Evolutionary conservation across 2,329 filamentous ascomycete genomes (phyloP).

Genomic region (Fusarium robinianum): DNA sequence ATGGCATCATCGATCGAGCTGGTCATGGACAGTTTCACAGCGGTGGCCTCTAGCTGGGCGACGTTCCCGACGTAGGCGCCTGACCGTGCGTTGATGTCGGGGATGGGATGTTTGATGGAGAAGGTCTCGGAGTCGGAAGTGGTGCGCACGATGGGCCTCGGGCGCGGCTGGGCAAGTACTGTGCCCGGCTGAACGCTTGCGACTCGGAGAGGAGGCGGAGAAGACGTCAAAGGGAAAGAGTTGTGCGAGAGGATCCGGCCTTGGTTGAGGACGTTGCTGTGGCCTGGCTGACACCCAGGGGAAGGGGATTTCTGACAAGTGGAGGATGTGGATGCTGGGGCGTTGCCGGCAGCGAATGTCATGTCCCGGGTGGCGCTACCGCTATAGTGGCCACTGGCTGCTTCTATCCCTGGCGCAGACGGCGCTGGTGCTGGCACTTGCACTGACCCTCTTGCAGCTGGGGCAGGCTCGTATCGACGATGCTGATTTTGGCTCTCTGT

Average conservation of each 20-base stretch:
- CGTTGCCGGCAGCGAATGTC: slow-evolving; percentile 19
- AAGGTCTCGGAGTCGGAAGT: slow-evolving; percentile 50
- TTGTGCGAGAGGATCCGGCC: slow-evolving; percentile 23
- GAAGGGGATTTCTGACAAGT: slow-evolving; percentile 24
- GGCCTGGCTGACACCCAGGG: slow-evolving; percentile 32
- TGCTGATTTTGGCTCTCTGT: slow-evolving; percentile 13
- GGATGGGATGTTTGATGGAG: slow-evolving; percentile 61
- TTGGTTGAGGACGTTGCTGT: slow-evolving; percentile 26
- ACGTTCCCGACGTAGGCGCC: slow-evolving; percentile 69
- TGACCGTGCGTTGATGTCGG: slow-evolving; percentile 65
- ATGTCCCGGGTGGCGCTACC: slow-evolving; percentile 2
- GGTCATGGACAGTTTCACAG: slow-evolving; percentile 73
- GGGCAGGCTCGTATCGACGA: slow-evolving; percentile 33
- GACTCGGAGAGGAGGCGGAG: slow-evolving; percentile 40
- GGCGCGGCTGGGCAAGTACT: slow-evolving; percentile 45
- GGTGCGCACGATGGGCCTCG: slow-evolving; percentile 54
- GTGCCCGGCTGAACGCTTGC: slow-evolving; percentile 52
- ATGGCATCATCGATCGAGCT: slow-evolving; percentile 81
- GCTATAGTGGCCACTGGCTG: slow-evolving; percentile 29
- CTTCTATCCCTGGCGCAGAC: slow-evolving; percentile 26
- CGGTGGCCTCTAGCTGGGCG: slow-evolving; percentile 73
- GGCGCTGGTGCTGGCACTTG: slow-evolving; percentile 11
- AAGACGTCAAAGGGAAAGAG: slow-evolving; percentile 19
- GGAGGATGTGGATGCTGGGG: slow-evolving; percentile 19
- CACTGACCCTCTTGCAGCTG: slow-evolving; percentile 25